A percentile compares a stretch with the other conserved stretches of the same genome.
These are phyloP conservation scores for Aspergillus panamensis DNA, from an alignment of 495 filamentous ascomycete species.

Conservation along the genomic window DNA sequence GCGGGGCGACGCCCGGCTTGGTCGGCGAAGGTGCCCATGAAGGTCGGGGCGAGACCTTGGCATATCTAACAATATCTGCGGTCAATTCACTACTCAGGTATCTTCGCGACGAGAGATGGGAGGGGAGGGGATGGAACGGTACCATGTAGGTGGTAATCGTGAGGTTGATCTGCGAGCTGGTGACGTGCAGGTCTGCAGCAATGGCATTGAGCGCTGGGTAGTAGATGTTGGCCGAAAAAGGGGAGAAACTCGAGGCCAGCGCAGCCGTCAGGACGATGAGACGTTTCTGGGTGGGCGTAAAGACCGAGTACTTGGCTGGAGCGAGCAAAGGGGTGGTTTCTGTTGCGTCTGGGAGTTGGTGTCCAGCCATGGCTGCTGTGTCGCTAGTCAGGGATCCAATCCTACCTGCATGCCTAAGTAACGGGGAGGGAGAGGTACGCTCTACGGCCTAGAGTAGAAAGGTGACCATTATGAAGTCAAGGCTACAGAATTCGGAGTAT, in stretches of 20 bases:
- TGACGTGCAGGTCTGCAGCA: slow-evolving; percentile 29
- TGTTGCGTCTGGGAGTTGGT: neutral
- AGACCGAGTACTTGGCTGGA: slow-evolving; percentile 19
- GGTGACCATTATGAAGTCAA: neutral
- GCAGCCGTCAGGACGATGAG: slow-evolving; percentile 16
- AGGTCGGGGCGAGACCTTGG: slow-evolving; percentile 49
- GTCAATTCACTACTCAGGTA: no score
- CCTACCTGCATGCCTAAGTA: neutral
- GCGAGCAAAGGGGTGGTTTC: slow-evolving; percentile 26
- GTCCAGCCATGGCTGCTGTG: neutral
- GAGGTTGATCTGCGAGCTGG: slow-evolving; percentile 39
- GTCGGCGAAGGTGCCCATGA: slow-evolving; percentile 51
- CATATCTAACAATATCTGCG: no score
- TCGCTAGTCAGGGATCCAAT: neutral
- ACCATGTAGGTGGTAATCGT: slow-evolving; percentile 45
- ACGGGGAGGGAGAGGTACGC: neutral
- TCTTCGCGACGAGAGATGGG: no score
- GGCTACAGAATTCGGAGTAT: neutral
- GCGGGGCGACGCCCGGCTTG: slow-evolving; percentile 46
- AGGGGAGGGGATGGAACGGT: neutral
- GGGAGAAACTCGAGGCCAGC: slow-evolving; percentile 30
- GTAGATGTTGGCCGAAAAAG: slow-evolving; percentile 45
- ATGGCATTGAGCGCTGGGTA: slow-evolving; percentile 41
- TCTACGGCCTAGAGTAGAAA: neutral
- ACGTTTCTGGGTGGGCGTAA: slow-evolving; percentile 28